phyloP scores from a whole-genome alignment of 345 rosid species.

The Ceriops tagal region DNA sequence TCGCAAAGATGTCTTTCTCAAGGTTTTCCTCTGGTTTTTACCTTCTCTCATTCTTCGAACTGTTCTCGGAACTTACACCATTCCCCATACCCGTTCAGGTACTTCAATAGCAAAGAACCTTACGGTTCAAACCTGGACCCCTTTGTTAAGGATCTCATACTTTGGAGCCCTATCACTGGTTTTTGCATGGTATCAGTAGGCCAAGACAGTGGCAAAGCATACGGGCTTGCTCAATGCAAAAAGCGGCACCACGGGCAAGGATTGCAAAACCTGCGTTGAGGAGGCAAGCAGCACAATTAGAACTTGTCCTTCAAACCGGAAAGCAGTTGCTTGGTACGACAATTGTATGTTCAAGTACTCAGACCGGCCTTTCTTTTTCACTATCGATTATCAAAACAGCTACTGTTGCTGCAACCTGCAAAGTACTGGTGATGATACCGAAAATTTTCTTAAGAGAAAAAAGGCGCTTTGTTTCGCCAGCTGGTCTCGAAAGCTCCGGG shows the following conservation, averaged over 20 bases:
- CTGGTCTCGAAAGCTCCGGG: constrained; percentile 25
- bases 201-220: constrained; percentile 9
- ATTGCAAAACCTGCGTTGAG: too few species aligned
- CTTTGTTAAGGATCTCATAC: constrained; percentile 32
- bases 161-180: constrained; percentile 43
- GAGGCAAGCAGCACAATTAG: too few species aligned
- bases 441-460: background rate
- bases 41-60: constrained; percentile 18
- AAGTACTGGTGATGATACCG: background rate
- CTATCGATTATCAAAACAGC: constrained; percentile 39
- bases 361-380: constrained; percentile 43
- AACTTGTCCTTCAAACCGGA: too few species aligned
- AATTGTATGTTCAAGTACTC: constrained; percentile 65
- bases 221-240: constrained; percentile 57
- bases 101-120: constrained; percentile 30
- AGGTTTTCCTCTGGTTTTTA: too few species aligned
- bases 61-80: constrained; percentile 22
- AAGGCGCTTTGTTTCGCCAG: background rate
- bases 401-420: constrained; percentile 35
- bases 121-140: constrained; percentile 49
- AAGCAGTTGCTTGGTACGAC: constrained; percentile 54
- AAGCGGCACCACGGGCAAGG: constrained; percentile 59
- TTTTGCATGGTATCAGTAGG: constrained; percentile 23
- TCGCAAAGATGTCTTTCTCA: too few species aligned
- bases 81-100: constrained; percentile 44